Evolutionary conservation across 305 asterid genomes (phyloP), one percentile per base, ranked within the genome.

Genomic region (Plantago lanceolata): DNA sequence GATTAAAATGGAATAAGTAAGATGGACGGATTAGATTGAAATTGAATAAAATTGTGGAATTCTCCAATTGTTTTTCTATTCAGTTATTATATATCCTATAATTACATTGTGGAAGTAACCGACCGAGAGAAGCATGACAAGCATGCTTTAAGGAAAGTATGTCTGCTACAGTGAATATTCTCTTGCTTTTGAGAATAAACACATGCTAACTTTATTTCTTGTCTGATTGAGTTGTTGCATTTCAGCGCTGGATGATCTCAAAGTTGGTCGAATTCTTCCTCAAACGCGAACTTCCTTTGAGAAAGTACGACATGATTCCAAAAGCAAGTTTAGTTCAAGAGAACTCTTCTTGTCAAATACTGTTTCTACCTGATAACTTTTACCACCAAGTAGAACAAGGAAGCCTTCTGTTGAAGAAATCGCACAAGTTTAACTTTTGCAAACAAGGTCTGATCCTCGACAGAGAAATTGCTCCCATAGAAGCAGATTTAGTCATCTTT

Each of bases 241-340:
- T 64, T 20, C 80, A 85, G 89, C 82, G 79, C 2, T 69, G 82
- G 86, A 68, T 79, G 59, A 77, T 77, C 76, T 67, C 82, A 6
- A 81, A 73, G 53, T 3, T 73, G 31, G 68, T 69, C 1, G 89
- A 83, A 68, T 74, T 58, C 55, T 79, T 83, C 70, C 83, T 83
- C 26, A 69, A 69, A 71, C 78, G 87, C 82, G 73, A 26, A 24
- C 81, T 77, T 59, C 94, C 94, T 6, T 68, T 85, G 67, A 75
- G 69, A 64, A 70, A 76, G 52, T 67, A 77, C 75, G 47, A 67
- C 4, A 76, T 81, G 82, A 60, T 83, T 26, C 89, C 89, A 0
- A 68, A 76, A 2, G 82, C 77, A 51, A 48, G 71, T 0, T 81
- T 77, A 73, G 82, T 85, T 29, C 31, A 45, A 57, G 87, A 85